Conservation (phyloP, 129 eudicot genomes). For the Solidago caesia region DNA sequence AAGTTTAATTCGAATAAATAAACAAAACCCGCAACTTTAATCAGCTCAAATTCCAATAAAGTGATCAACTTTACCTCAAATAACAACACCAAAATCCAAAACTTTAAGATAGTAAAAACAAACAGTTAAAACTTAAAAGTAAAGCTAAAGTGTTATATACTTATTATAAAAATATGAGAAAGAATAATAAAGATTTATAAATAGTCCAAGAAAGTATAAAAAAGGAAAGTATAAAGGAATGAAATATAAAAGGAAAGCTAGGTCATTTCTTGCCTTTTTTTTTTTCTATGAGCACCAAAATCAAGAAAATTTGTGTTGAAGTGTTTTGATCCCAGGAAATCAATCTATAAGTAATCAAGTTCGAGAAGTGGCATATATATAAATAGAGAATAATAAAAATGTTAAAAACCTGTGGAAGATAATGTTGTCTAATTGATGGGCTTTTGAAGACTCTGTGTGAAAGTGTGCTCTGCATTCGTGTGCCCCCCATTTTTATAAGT, state of each 20-base stretch:
- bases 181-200: background rate
- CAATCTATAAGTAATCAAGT: slow-evolving; percentile 22
- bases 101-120: background rate
- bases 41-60: slow-evolving; percentile 8
- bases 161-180: too few species aligned
- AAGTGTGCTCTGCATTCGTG: too few species aligned
- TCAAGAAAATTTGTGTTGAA: slow-evolving; percentile 16
- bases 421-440: too few species aligned
- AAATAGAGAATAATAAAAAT: too few species aligned
- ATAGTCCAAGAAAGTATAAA: background rate
- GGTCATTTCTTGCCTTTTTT: slow-evolving; percentile 35
- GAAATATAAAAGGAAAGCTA: slow-evolving; percentile 13
- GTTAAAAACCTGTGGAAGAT: too few species aligned
- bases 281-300: background rate
- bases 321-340: slow-evolving; percentile 22
- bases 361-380: slow-evolving; percentile 22
- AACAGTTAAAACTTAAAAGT: background rate
- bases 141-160: too few species aligned
- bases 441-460: too few species aligned
- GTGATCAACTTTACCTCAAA: slow-evolving; percentile 19
- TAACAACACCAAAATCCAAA: slow-evolving; percentile 21
- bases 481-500: too few species aligned
- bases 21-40: slow-evolving; percentile 18
- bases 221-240: background rate
- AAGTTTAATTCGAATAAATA: slow-evolving; percentile 2